phyloP scores from a whole-genome alignment of 164 flowering plant genomes.

The Dillenia turbinata region DNA sequence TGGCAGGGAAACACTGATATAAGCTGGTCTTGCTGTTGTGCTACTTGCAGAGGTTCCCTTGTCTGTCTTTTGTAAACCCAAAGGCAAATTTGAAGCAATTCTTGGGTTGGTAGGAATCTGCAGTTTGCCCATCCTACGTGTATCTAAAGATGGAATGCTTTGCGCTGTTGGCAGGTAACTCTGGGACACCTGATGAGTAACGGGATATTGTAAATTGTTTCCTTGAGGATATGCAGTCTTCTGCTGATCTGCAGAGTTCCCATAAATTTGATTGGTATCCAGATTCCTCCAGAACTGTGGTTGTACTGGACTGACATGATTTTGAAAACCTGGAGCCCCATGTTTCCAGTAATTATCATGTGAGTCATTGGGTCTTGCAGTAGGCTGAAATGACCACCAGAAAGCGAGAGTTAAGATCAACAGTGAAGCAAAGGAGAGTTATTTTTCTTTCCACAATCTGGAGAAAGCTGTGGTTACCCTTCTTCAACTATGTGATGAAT shows the following conservation, averaged over 20 bases:
- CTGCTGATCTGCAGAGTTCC: conserved; percentile 47
- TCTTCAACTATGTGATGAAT: too few species aligned
- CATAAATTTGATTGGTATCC: conserved; percentile 45
- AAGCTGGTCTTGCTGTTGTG: conserved; percentile 67
- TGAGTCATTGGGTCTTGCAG: conserved; percentile 33
- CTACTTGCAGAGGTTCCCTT: conserved; percentile 46
- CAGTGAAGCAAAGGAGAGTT: neutral
- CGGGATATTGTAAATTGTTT: conserved; percentile 37
- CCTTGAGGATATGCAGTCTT: conserved; percentile 35
- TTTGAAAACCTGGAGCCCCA: conserved; percentile 48
- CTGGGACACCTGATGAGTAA: conserved; percentile 46
- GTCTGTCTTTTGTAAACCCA: conserved; percentile 44
- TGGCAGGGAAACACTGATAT: conserved; percentile 68
- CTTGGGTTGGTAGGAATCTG: conserved; percentile 96
- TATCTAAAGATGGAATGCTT: conserved; percentile 51
- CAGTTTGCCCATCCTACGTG: conserved; percentile 58
- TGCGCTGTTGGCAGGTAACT: conserved; percentile 46
- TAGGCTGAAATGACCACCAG: conserved; percentile 43
- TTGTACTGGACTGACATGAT: conserved; percentile 29
- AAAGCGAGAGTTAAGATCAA: conserved; percentile 12
- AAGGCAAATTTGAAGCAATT: conserved; percentile 70
- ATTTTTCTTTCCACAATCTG: too few species aligned
- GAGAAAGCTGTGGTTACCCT: too few species aligned
- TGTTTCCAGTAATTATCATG: conserved; percentile 65
- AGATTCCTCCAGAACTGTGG: conserved; percentile 42